Base-by-base conservation (phyloP, 129 eudicot genomes). In the Gnaphalium uliginosum region DNA sequence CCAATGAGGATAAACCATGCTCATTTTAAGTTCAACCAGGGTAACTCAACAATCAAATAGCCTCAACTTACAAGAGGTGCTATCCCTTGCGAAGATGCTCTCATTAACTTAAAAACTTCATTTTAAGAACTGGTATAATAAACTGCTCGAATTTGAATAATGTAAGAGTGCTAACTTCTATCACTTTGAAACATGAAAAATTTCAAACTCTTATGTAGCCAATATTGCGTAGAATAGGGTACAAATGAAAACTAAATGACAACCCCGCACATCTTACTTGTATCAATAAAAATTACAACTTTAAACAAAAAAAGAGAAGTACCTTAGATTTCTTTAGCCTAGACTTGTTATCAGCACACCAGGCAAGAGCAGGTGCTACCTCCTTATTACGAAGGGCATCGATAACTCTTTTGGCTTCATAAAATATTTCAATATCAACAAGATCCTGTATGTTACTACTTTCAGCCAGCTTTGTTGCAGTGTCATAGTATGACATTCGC, bases 321-420 rank as follows among this genome's bases (percentile, higher is more conserved):
- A 95, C 99, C 99, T 95, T 95, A 25, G 96, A 83, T 84, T 91
- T 91, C 85, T 95, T 95, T 67, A 95, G 79, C 89, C 90, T 89
- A 35, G 99, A 87, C 76, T 91, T 95, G 81, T 95, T 95, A 26
- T 95, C 99, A 73, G 92, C 83, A 80, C 97, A 95, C 99, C 99
- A 95, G 69, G 92, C 99, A 64, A 95, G 71, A 72, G 99, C 99
- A 81, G 99, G 99, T 60, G 89, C 89, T 30, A 95, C 94, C 76
- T 91, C 90, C 81, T 91, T 95, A 66, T 83, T 87, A 43, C 78
- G 87, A 78, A 95, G 94, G 77, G 99, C 97, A 79, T 85, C 97
- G 60, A 91, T 95, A 70, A 95, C 94, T 73, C 61, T 91, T 78
- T 80, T 91, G 68, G 99, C 99, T 89, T 95, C 99, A 74, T 89